Evolutionary conservation across 345 rosid genomes (phyloP).

Genomic region (Citrus mangshanensis): DNA sequence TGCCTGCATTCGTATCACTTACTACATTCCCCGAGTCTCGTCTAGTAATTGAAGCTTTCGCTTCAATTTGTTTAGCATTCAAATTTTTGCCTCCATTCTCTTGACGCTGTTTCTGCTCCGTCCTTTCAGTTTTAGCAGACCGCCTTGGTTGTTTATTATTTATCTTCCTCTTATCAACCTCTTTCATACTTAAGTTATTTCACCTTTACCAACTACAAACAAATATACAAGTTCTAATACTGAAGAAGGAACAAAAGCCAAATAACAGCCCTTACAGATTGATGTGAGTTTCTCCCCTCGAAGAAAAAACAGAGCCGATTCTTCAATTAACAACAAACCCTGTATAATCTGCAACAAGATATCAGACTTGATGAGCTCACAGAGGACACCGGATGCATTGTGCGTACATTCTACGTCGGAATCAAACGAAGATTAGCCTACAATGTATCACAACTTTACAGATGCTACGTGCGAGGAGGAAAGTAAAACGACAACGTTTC

Average conservation of each 20-base stretch:
- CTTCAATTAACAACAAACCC: not conserved
- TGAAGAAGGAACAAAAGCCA: slow-evolving; percentile 6
- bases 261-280: not conserved
- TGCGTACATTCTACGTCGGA: not conserved
- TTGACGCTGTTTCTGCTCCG: slow-evolving; percentile 43
- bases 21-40: slow-evolving; percentile 34
- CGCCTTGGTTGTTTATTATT: slow-evolving; percentile 54
- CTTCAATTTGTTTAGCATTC: slow-evolving; percentile 41
- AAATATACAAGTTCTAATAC: slow-evolving; percentile 10
- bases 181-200: slow-evolving; percentile 35
- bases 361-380: not conserved
- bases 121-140: slow-evolving; percentile 46
- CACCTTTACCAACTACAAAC: slow-evolving; percentile 15
- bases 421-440: not conserved
- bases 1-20: slow-evolving; percentile 57
- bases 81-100: slow-evolving; percentile 39
- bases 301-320: slow-evolving; percentile 6
- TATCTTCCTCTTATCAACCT: slow-evolving; percentile 52
- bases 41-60: slow-evolving; percentile 40
- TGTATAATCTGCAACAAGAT: slow-evolving; percentile 13
- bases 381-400: not conserved
- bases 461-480: not conserved
- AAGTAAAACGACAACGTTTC: not conserved
- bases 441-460: not conserved
- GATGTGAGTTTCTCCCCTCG: not conserved